Evolutionary conservation across 129 eudicot genomes (phyloP), one percentile per base, ranked within the genome.

Genomic region (Apium graveolens): DNA sequence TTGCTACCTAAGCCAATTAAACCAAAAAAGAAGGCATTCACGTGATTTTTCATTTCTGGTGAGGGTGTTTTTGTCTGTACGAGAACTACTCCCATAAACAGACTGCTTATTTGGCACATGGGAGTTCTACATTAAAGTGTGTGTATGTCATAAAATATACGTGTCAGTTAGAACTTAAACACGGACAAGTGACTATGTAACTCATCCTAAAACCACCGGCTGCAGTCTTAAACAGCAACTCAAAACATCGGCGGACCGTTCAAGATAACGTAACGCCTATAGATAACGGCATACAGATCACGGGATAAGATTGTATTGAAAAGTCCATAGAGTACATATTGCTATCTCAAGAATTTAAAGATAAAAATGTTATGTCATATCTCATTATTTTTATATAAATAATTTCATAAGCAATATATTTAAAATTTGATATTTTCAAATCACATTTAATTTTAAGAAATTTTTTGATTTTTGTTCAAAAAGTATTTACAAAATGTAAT

Each of bases 1-100:
- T 26, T 60, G 68, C 68, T 27, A 31, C 39, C 72, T 32, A 12
- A 32, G 72, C 41, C 41, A 31, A 66, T 31, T 63, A 31, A 66
- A 29, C 20, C 2, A 4, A 4, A 31, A 29, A 66, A 66, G 34
- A 14, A 66, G 72, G 72, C 39, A 66, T 31, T 66, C 38, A 66
- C 41, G 72, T 66, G 72, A 66, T 66, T 27, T 32, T 31, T 31
- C 72, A 66, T 66, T 66, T 66, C 39, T 27, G 39, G 20, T 6
- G 72, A 66, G 72, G 72, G 72, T 66, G 39, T 66, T 66, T 66
- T 66, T 66, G 72, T 66, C 72, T 66, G 72, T 66, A 66, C 72
- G 72, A 66, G 39, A 31, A 66, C 5, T 66, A 66, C 41, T 31
- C 39, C 72, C 35, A 31, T 11, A 32, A 32, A 66, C 39, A 31